A percentile compares a stretch with the other conserved stretches of the same genome.
Evolutionary conservation across 78 protist genomes (phyloP).

Genomic region (Capsaspora owczarzaki): DNA sequence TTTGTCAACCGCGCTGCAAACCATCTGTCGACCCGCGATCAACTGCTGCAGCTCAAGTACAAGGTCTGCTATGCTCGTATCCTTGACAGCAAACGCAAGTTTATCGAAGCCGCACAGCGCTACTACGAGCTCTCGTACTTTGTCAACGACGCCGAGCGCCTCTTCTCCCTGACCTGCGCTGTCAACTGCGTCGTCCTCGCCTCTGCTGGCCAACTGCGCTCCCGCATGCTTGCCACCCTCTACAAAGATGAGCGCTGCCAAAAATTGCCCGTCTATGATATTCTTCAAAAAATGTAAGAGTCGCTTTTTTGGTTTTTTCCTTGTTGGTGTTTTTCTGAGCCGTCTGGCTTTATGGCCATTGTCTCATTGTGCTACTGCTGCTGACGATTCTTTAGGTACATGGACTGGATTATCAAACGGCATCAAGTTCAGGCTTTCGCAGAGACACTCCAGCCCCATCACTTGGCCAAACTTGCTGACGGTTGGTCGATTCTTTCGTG

Average conservation of each 20-base stretch:
- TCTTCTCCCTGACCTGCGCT: constrained; percentile 45
- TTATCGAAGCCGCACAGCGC: constrained; percentile 44
- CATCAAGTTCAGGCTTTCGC: too few relatives aligned
- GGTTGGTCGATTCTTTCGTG: too few relatives aligned
- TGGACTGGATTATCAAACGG: too few relatives aligned
- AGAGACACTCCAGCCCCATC: too few relatives aligned
- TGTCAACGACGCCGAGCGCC: constrained; percentile 31
- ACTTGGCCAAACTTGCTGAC: too few relatives aligned
- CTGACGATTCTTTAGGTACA: too few relatives aligned
- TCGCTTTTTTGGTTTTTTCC: background rate
- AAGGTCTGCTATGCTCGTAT: constrained; percentile 6
- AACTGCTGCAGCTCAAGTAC: background rate
- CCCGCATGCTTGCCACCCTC: constrained; percentile 79
- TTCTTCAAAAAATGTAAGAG: constrained; percentile 57
- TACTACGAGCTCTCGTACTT: constrained; percentile 50
- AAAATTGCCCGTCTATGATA: constrained; percentile 20
- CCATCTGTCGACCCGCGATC: background rate
- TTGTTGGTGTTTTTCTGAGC: too few relatives aligned
- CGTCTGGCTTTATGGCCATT: too few relatives aligned
- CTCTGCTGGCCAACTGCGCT: constrained; percentile 85
- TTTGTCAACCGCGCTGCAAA: constrained; percentile 63
- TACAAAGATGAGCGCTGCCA: constrained; percentile 79
- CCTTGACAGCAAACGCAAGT: constrained; percentile 18
- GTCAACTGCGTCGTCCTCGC: constrained; percentile 78
- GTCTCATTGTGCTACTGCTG: too few relatives aligned